Conservation (phyloP, 352 stramenopile genomes). For the Saprolegnia diclina region DNA sequence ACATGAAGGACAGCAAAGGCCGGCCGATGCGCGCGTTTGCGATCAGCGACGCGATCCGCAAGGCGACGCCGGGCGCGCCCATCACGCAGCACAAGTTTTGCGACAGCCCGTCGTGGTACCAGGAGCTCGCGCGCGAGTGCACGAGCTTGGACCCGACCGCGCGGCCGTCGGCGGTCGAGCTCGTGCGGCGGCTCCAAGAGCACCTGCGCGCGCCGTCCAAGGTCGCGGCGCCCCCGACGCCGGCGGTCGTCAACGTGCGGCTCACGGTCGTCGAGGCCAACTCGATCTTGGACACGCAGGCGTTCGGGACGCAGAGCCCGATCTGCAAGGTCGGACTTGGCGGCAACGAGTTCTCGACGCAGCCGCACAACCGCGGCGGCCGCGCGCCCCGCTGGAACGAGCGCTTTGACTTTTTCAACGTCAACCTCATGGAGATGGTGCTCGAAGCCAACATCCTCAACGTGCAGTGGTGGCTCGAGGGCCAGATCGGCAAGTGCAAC, state of each 20-base stretch:
- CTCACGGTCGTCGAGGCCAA: conserved; percentile 1
- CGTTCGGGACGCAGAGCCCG: conserved; percentile 4
- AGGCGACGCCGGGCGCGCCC: background rate
- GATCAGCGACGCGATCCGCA: background rate
- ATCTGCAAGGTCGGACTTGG: conserved; percentile 4
- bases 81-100: conserved; percentile 1
- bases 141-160: background rate
- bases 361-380: background rate
- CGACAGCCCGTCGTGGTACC: conserved; percentile 6
- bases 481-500: conserved; percentile 5
- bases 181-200: background rate
- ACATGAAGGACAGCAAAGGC: background rate
- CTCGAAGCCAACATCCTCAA: conserved; percentile 9
- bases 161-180: conserved; percentile 2
- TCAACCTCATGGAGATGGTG: conserved; percentile 3
- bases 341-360: background rate
- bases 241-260: background rate
- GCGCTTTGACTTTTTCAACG: background rate
- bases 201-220: background rate
- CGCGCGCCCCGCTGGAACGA: conserved; percentile 1
- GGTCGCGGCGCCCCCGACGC: background rate
- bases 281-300: background rate
- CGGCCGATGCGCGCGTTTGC: background rate
- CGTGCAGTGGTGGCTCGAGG: background rate
- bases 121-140: background rate